Evolutionary conservation across 1,284 basidiomycete species (phyloP), one percentile per base, ranked within the genome.

Genomic region (Puccinia coronata): DNA sequence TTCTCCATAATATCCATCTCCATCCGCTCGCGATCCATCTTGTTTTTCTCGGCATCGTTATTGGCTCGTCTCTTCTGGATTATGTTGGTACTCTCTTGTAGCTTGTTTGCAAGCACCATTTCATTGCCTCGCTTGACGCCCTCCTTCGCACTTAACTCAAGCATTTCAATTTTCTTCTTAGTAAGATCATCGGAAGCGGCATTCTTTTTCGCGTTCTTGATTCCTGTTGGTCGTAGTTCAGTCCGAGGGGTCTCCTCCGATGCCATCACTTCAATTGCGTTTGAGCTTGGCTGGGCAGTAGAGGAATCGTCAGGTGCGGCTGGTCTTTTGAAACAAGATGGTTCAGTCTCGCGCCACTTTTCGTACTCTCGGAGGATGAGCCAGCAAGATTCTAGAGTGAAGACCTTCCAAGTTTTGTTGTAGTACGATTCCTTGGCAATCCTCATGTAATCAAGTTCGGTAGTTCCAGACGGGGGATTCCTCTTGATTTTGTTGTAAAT

Each of bases 1-100:
- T 63, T 63, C n/a, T 63, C 59, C 59, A 63, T 63, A n/a, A 63
- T 63, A 14, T 31, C 5, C 59, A 63, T 63, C 28, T 63, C 59
- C 5, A n/a, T 63, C 28, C 6, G 12, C 59, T 63, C 25, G 12
- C 28, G 20, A 5, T 63, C 9, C 6, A 63, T 28, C 12, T 34
- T 20, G 6, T 31, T 3, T 20, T 63, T 63, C 8, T 28, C 20
- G 3, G 18, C 12, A 8, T 63, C 59, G 20, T 18, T 63, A 8
- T 63, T 16, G 3, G 59, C 59, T 34, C 20, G 34, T 6, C 5
- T 16, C 8, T 63, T 6, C 28, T 63, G 59, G 14, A 63, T 63
- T 8, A 3, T 6, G 20, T 63, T 63, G 6, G 25, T 63, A 8
- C 34, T 28, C 20, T 20, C 28, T 31, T 63, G 25, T 6, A 63